Base-by-base conservation (phyloP, 2,329 filamentous ascomycete species). In the Ophiognomonia clavigignenti-juglandacearum region DNA sequence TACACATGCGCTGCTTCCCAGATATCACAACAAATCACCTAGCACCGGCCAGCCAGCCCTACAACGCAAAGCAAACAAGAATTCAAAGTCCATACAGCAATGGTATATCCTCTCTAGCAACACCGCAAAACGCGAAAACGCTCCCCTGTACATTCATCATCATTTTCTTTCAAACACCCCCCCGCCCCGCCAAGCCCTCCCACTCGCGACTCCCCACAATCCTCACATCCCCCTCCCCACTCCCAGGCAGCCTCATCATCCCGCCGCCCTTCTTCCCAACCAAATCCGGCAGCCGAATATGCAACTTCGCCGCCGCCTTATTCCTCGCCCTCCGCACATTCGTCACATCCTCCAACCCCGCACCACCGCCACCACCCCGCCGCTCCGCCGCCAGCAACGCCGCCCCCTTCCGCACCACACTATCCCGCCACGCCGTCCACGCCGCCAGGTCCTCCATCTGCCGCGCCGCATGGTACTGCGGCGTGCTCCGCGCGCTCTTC, bases 381-480 rank as follows among this genome's bases (percentile, higher is more conserved):
- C 31, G 54, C 46, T 45, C 53, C 52, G 35, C 47, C 37, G 50
- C 50, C 19, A 57, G 46, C 43, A 78, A 60, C 6, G 69, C 64
- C 43, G 62, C 61, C 3, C 71, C 72, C 67, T 82, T 83, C 58
- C 71, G 69, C 10, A 77, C 58, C 27, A 83, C 74, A 6, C 71
- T 69, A 20, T 71, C 67, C 56, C 75, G 71, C 81, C 81, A 84
- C 50, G 67, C 65, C 56, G 70, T 72, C 81, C 80, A 84, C 1
- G 73, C 68, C 20, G 75, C 81, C 57, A 78, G 85, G 53, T 86
- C 77, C 63, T 88, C 84, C 48, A 71, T 74, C 61, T 83, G 77
- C 61, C 72, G 75, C 16, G 82, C 82, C 9, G 82, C 80, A 51
- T 83, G 79, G 65, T 82, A 88, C 59, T 80, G 75, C 4, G 83